phyloP scores from a whole-genome alignment of 1,284 basidiomycete genomes.

The Jaminaea rosea region DNA sequence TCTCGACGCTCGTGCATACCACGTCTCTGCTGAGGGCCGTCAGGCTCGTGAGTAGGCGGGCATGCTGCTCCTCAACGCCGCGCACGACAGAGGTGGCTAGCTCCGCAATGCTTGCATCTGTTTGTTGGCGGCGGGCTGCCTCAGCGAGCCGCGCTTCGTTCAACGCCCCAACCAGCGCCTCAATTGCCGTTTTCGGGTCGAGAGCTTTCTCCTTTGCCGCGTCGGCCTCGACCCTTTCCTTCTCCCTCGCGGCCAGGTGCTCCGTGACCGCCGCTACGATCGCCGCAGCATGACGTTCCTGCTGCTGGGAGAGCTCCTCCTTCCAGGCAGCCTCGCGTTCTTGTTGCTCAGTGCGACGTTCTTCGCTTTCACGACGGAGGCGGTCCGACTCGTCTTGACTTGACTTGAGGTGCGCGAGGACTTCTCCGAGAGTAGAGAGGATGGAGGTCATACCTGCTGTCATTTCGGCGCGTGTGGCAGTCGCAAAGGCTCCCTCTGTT shows the following conservation, averaged over 20 bases:
- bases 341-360: conserved; percentile 3
- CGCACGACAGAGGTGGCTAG: conserved; percentile 23
- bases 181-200: conserved; percentile 35
- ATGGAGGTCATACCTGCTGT: too few relatives aligned
- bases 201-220: conserved; percentile 15
- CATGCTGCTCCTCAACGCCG: conserved; percentile 24
- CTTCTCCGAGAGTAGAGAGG: too few relatives aligned
- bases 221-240: conserved; percentile 19
- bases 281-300: background rate
- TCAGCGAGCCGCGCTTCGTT: conserved; percentile 28
- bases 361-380: too few relatives aligned
- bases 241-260: conserved; percentile 10
- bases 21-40: conserved; percentile 26
- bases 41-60: conserved; percentile 29
- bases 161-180: conserved; percentile 28
- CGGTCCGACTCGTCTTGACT: conserved; percentile 28
- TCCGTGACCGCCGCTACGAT: background rate
- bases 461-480: too few relatives aligned
- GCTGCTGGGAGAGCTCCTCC: conserved; percentile 5
- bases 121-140: conserved; percentile 12
- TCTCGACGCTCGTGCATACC: conserved; percentile 25
- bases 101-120: conserved; percentile 23
- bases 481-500: too few relatives aligned
- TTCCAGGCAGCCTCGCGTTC: conserved; percentile 11
- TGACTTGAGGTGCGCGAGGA: conserved; percentile 35